Evolutionary conservation across 305 asterid species (phyloP).

Genomic region (Fraxinus floribunda): DNA sequence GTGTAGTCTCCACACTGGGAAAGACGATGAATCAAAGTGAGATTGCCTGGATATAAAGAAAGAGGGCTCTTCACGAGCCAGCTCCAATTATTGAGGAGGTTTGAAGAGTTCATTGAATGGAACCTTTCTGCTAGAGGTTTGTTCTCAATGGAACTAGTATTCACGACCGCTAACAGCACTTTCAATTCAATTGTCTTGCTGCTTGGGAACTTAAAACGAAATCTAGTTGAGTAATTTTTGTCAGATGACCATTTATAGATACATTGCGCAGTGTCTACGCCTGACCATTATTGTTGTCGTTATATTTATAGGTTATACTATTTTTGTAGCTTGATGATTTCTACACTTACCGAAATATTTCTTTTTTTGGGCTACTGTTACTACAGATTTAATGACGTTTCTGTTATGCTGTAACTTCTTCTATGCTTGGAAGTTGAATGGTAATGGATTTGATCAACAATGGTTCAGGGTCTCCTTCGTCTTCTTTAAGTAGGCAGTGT

Average conservation of each 20-base stretch:
- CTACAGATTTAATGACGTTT: background rate
- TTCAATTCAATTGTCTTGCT: background rate
- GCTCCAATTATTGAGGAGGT: background rate
- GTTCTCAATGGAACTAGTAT: background rate
- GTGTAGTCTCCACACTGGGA: constrained; percentile 23
- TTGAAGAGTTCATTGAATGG: constrained; percentile 5
- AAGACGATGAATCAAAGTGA: background rate
- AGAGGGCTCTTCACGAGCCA: background rate
- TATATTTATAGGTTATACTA: constrained; percentile 16
- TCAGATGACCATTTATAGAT: constrained; percentile 20
- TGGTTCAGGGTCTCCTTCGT: background rate
- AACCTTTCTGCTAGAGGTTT: background rate
- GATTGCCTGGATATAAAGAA: background rate
- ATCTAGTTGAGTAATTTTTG: background rate
- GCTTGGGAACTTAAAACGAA: background rate
- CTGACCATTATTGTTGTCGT: constrained; percentile 25
- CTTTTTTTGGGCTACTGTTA: background rate
- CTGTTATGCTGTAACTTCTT: background rate
- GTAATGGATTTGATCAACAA: background rate
- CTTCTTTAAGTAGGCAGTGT: background rate
- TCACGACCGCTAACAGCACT: background rate
- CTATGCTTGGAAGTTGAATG: background rate
- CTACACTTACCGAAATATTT: background rate
- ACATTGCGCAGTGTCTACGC: constrained; percentile 5
- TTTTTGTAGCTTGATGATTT: background rate